A percentile compares a stretch with the other conserved stretches of the same genome.
Conservation (phyloP, 2,329 filamentous ascomycete genomes). For the Epichloe aotearoae region DNA sequence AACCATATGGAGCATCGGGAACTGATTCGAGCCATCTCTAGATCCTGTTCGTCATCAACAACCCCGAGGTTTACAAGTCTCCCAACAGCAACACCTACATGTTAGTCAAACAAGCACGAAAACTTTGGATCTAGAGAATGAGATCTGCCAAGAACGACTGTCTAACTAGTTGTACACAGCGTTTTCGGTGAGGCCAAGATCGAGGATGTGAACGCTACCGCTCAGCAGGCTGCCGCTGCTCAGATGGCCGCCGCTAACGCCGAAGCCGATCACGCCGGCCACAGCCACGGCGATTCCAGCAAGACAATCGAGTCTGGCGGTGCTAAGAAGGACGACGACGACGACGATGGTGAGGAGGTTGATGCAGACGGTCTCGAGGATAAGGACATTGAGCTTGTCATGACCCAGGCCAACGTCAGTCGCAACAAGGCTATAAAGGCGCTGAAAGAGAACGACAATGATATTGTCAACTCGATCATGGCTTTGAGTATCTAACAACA, state of each 20-base stretch:
- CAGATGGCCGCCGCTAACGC: constrained; percentile 68
- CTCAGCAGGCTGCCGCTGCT: constrained; percentile 77
- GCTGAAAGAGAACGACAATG: constrained; percentile 97
- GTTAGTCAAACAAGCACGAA: constrained; percentile 41
- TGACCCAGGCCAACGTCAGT: constrained; percentile 93
- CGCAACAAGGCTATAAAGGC: constrained; percentile 99
- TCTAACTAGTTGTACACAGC: constrained; percentile 31
- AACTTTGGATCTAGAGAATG: not conserved
- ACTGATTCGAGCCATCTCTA: constrained; percentile 26
- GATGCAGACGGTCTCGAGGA: constrained; percentile 90
- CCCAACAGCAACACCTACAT: constrained; percentile 99
- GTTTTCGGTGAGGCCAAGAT: constrained; percentile 99
- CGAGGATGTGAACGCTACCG: constrained; percentile 97
- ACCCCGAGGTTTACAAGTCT: constrained; percentile 98
- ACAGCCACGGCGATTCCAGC: constrained; percentile 58
- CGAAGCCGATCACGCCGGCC: constrained; percentile 55
- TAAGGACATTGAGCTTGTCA: constrained; percentile 99
- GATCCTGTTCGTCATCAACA: constrained; percentile 99
- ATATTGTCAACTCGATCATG: constrained; percentile 99
- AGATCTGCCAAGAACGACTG: not conserved
- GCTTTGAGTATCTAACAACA: constrained; percentile 64
- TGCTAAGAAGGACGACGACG: constrained; percentile 65
- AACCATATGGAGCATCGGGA: constrained; percentile 6
- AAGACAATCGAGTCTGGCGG: constrained; percentile 49
- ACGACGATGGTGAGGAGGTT: constrained; percentile 91